Percentiles rank a stretch among this genome's conserved stretches.
Evolutionary conservation across 225 moss, liverwort and hornwort genomes (phyloP).

Genomic region (Pleurozium schreberi): DNA sequence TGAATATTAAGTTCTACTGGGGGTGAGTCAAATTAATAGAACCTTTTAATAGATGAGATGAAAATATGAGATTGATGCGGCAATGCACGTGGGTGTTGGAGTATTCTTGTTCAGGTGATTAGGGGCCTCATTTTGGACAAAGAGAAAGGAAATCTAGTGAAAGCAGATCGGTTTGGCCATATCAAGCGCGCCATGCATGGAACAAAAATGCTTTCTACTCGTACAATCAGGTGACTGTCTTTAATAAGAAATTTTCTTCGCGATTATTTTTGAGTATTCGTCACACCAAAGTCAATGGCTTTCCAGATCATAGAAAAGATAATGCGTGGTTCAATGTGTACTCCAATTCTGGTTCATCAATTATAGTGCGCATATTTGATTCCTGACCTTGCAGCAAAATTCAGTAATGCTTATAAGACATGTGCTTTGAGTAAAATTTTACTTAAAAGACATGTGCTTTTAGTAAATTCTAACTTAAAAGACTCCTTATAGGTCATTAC

Average conservation of each 20-base stretch:
- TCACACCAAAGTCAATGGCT: background rate
- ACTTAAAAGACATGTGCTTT: too few relatives aligned
- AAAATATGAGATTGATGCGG: background rate
- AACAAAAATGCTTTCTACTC: conserved; percentile 55
- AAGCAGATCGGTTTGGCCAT: conserved; percentile 70
- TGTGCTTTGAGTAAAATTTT: too few relatives aligned
- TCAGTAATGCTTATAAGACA: background rate
- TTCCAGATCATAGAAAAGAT: background rate
- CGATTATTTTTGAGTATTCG: background rate
- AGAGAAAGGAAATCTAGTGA: conserved; percentile 67
- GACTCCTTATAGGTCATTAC: too few relatives aligned
- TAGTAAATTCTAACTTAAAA: too few relatives aligned
- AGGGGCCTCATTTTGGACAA: conserved; percentile 66
- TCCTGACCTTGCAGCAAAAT: background rate
- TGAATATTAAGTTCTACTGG: background rate
- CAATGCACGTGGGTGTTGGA: background rate
- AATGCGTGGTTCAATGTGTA: background rate
- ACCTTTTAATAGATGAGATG: background rate
- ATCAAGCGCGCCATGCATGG: conserved; percentile 72
- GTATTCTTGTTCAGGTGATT: conserved; percentile 39
- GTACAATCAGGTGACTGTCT: conserved; percentile 39
- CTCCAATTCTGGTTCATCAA: background rate
- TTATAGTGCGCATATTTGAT: too few relatives aligned
- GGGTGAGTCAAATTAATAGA: background rate
- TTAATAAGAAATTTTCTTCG: background rate